These are phyloP conservation scores for Psilocybe cubensis DNA, from an alignment of 768 basidiomycete species.

Conservation along the genomic window DNA sequence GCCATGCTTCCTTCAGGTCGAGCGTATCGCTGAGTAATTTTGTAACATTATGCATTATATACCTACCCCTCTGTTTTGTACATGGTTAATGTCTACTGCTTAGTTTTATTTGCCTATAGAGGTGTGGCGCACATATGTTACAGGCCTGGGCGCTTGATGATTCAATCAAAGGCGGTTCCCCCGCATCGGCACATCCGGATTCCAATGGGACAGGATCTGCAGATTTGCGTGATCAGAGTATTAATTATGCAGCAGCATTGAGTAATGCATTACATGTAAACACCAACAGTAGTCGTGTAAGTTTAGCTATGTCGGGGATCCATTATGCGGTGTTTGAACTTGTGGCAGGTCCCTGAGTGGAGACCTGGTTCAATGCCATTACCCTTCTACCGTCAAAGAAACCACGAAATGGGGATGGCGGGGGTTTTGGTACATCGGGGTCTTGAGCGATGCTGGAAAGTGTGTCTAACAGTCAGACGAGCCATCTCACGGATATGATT, in stretches of 20 bases:
- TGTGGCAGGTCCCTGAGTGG: constrained; percentile 6
- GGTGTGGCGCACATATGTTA: too few relatives aligned
- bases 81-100: too few relatives aligned
- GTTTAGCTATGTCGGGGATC: too few relatives aligned
- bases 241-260: too few relatives aligned
- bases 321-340: background rate
- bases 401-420: constrained; percentile 17
- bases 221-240: too few relatives aligned
- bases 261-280: too few relatives aligned
- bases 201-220: too few relatives aligned
- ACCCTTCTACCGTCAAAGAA: constrained; percentile 24
- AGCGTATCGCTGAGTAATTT: constrained; percentile 21
- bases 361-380: constrained; percentile 19
- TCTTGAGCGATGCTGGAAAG: constrained; percentile 20
- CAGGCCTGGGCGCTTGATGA: too few relatives aligned
- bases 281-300: too few relatives aligned
- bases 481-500: background rate
- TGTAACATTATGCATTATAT: background rate
- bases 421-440: constrained; percentile 17
- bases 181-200: too few relatives aligned
- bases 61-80: background rate
- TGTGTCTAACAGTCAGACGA: background rate
- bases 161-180: too few relatives aligned
- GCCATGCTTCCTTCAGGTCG: constrained; percentile 25
- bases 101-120: too few relatives aligned